Evolutionary conservation across 352 stramenopile species (phyloP).

Genomic region (Globisporangium polare): DNA sequence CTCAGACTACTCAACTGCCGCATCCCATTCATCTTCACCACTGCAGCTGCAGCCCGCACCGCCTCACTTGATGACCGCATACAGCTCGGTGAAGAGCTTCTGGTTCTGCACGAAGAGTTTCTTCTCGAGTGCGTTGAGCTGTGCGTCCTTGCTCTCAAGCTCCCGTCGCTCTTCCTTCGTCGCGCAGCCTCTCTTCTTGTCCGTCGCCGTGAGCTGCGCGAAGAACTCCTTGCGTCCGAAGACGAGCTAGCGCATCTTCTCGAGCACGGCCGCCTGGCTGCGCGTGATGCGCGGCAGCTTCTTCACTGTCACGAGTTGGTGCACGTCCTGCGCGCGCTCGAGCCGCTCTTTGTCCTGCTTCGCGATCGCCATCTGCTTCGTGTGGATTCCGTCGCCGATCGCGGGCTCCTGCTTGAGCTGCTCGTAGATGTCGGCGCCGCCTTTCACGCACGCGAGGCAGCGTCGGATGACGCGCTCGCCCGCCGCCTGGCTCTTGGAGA

Average conservation of each 20-base stretch:
- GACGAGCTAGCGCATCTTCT: slow-evolving; percentile 3
- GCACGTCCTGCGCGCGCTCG: background rate
- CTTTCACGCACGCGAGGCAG: slow-evolving; percentile 1
- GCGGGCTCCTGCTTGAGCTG: background rate
- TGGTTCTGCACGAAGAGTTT: background rate
- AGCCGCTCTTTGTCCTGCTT: background rate
- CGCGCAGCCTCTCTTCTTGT: background rate
- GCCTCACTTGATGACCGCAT: background rate
- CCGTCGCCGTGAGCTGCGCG: background rate
- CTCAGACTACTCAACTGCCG: no score
- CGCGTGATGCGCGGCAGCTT: background rate
- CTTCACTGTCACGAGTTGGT: background rate
- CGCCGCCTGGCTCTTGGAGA: background rate
- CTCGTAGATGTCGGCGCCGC: background rate
- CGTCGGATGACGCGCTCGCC: background rate
- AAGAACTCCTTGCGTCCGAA: background rate
- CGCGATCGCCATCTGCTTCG: background rate
- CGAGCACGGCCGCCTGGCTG: background rate
- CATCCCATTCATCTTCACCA: no score
- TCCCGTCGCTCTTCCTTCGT: background rate
- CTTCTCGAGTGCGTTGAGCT: slow-evolving; percentile 1
- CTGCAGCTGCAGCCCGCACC: no score
- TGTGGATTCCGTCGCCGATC: background rate
- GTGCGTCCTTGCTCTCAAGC: background rate
- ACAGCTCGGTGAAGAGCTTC: background rate